Conservation (phyloP, 2,329 filamentous ascomycete genomes). For the Aspergillus pseudoterreus region DNA sequence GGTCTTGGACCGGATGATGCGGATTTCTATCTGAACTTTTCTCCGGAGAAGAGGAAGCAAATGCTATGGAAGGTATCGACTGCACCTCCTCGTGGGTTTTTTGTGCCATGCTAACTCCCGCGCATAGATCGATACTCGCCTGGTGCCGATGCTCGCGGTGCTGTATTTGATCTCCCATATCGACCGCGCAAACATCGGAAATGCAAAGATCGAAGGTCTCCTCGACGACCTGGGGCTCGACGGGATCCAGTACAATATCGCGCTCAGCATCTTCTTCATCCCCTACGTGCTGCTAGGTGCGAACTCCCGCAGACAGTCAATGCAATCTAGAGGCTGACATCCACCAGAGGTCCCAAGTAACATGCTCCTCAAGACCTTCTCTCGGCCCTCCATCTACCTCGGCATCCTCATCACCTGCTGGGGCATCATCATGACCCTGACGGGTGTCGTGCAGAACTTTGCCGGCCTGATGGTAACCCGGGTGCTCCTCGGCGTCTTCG, state of each 20-base stretch:
- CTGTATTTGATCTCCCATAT: constrained; percentile 25
- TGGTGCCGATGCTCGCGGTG: constrained; percentile 16
- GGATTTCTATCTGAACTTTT: constrained; percentile 27
- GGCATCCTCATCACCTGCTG: constrained; percentile 31
- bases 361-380: constrained; percentile 19
- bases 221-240: constrained; percentile 15
- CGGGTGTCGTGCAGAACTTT: constrained; percentile 46
- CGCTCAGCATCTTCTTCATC: constrained; percentile 12
- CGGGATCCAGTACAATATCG: constrained; percentile 21
- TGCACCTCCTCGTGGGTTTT: neutral
- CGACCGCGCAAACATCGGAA: constrained; percentile 28
- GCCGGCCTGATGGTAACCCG: neutral
- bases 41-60: constrained; percentile 19
- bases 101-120: neutral
- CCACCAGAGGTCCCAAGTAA: constrained; percentile 15
- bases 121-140: constrained; percentile 13
- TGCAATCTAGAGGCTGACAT: neutral
- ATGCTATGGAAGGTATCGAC: constrained; percentile 13
- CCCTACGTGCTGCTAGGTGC: constrained; percentile 11
- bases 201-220: constrained; percentile 27
- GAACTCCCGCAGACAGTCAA: neutral
- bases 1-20: constrained; percentile 27
- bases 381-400: constrained; percentile 24
- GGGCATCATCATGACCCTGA: constrained; percentile 49
- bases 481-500: constrained; percentile 6